Base-by-base conservation (phyloP, 2,329 filamentous ascomycete species). In the Aspergillus candidus region DNA sequence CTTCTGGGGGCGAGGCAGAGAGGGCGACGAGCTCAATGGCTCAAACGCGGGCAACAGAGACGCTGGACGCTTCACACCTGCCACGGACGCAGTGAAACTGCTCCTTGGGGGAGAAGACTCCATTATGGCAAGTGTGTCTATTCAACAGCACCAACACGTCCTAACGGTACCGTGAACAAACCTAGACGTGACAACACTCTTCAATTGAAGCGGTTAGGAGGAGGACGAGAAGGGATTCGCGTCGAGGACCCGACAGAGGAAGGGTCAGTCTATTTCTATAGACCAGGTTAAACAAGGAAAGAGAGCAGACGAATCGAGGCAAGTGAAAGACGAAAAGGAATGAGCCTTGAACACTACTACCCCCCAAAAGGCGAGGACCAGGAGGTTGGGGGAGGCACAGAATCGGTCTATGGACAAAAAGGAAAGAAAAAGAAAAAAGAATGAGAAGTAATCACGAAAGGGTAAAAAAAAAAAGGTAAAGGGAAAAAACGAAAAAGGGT, bases 1-100 rank as follows among this genome's bases (percentile, higher is more conserved):
- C 60, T 74, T 74, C 39, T 66, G 59, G 4, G 71, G 68, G 44
- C 72, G 67, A 57, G 72, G 72, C 46, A 74, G 62, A 48, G 66
- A 66, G 40, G 72, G 72, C 32, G 72, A 74, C 32, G 72, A 73
- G 46, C 65, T 71, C 52, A 70, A 62, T 46, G 71, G 72, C 50
- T 75, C 72, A 52, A 75, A 75, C 30, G 72, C 70, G 44, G 72
- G 72, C 47, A 75, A 59, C 41, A 75, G 55, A 47, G 71, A 64
- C 47, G 71, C 68, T 35, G 70, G 67, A 60, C 71, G 69, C 60
- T 74, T 75, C 45, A 68, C 56, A 48, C 68, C 70, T 44, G 67
- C 64, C 22, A 59, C 60, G 48, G 57, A 54, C 58, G 59, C 56
- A 51, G 54, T 54, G 43, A 56, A 54, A 50, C 53, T 55, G 55